Conservation (phyloP, 2,329 filamentous ascomycete genomes). For the Calonectria pteridis region DNA sequence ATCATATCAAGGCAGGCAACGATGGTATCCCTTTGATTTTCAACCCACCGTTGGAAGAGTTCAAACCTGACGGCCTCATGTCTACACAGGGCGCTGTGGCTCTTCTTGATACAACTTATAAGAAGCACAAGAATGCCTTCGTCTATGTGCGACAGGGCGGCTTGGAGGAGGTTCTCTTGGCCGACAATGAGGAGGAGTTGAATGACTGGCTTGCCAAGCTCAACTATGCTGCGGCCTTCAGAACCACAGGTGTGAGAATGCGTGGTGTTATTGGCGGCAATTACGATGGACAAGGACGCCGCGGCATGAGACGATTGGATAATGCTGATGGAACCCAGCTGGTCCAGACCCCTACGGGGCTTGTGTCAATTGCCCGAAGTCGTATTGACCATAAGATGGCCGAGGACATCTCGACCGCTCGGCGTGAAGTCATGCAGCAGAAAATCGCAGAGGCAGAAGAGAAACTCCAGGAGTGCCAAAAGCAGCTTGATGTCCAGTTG, state of each 20-base stretch:
- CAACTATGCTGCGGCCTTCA: conserved; percentile 95
- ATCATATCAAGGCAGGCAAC: conserved; percentile 82
- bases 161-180: conserved; percentile 89
- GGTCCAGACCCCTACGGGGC: conserved; percentile 78
- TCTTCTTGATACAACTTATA: conserved; percentile 87
- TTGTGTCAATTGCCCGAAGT: conserved; percentile 79
- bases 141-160: conserved; percentile 89
- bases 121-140: conserved; percentile 96
- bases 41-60: conserved; percentile 88
- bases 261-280: conserved; percentile 86
- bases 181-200: conserved; percentile 90
- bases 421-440: conserved; percentile 83
- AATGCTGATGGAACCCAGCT: conserved; percentile 69
- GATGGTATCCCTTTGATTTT: conserved; percentile 86
- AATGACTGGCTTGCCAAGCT: conserved; percentile 97
- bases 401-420: conserved; percentile 85
- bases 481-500: conserved; percentile 84
- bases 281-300: conserved; percentile 84
- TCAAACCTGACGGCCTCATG: conserved; percentile 94
- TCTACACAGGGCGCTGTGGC: conserved; percentile 95
- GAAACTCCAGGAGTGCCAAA: conserved; percentile 78
- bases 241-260: conserved; percentile 91
- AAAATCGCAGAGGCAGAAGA: conserved; percentile 88
- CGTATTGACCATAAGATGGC: conserved; percentile 85
- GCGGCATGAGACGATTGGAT: conserved; percentile 79